Conservation (phyloP, 176 grass and related monocot species). For the Eleusine coracana region DNA sequence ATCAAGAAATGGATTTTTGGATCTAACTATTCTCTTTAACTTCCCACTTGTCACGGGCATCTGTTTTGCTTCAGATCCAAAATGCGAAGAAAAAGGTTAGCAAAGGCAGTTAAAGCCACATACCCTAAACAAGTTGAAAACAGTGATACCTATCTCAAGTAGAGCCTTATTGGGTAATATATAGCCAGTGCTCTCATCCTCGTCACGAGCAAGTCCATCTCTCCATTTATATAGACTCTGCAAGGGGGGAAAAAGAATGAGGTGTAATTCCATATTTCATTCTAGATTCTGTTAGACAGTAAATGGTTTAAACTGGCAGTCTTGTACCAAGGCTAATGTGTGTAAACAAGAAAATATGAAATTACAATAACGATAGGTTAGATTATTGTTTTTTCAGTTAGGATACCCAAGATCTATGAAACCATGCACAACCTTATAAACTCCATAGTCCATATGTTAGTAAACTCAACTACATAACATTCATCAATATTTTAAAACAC, state of each 20-base stretch:
- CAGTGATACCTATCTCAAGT: constrained; percentile 72
- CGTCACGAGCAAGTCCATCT: constrained; percentile 70
- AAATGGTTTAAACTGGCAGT: constrained; percentile 25
- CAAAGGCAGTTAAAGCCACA: constrained; percentile 30
- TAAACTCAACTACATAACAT: constrained; percentile 15
- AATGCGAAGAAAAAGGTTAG: constrained; percentile 32
- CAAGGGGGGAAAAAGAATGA: constrained; percentile 45
- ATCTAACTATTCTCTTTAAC: constrained; percentile 65
- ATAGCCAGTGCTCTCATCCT: constrained; percentile 98
- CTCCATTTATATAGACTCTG: constrained; percentile 88
- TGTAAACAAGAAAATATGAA: neutral
- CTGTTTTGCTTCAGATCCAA: constrained; percentile 70
- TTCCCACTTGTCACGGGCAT: constrained; percentile 75
- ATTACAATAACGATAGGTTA: neutral
- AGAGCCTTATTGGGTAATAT: constrained; percentile 88
- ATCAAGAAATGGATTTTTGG: constrained; percentile 66
- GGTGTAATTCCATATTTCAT: neutral
- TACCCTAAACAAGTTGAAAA: constrained; percentile 19
- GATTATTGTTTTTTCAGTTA: neutral
- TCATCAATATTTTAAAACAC: neutral
- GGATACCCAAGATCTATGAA: constrained; percentile 17
- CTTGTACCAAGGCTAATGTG: neutral
- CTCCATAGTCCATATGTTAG: neutral
- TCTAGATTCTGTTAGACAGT: constrained; percentile 27
- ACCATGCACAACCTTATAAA: constrained; percentile 15